Base-by-base conservation (phyloP, 345 rosid species). In the Salix suchowensis region DNA sequence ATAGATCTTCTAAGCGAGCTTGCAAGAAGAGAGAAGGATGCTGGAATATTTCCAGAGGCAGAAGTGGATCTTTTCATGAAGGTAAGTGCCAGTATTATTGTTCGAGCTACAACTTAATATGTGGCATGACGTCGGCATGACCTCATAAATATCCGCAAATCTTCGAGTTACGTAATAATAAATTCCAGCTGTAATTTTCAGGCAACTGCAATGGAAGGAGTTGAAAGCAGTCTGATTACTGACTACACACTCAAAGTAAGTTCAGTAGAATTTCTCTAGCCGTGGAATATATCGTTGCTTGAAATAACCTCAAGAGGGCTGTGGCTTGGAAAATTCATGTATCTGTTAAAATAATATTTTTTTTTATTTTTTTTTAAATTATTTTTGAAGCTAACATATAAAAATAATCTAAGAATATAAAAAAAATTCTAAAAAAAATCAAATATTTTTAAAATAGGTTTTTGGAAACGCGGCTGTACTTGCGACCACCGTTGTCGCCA, bases 11-110 rank as follows among this genome's bases (percentile, higher is more conserved):
- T 92, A 23, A 80, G 83, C 81, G 98, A 92, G 82, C 86, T 94
- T 65, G 97, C 87, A 64, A 90, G 91, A 54, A 90, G 96, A 74
- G 98, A 94, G 80, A 94, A 88, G 69, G 88, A 86, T n/a, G 92
- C 90, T 28, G 91, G 97, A 60, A 90, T 94, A 10, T 82, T 84
- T 50, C 98, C 98, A 1, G 98, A 94, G 72, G 90, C 97, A 62
- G 97, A 94, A 83, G 85, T 94, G 28, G 98, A 94, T 86, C 91
- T 94, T 48, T 94, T 92, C 89, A 94, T 94, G 98, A 94, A 94
- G 89, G 94, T 90, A 77, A 73, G 30, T 21, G 28, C 64, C 28
- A 14, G 1, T 1, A 6, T 2, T 54, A 6, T 0, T 52, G 0
- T 1, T 54, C n/a, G 6, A 52, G 6, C 62, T 58, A 10, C 64